These are phyloP conservation scores for Mortierella sp. DNA, from an alignment of 371 early-diverging fungal genomes.

Conservation along the genomic window DNA sequence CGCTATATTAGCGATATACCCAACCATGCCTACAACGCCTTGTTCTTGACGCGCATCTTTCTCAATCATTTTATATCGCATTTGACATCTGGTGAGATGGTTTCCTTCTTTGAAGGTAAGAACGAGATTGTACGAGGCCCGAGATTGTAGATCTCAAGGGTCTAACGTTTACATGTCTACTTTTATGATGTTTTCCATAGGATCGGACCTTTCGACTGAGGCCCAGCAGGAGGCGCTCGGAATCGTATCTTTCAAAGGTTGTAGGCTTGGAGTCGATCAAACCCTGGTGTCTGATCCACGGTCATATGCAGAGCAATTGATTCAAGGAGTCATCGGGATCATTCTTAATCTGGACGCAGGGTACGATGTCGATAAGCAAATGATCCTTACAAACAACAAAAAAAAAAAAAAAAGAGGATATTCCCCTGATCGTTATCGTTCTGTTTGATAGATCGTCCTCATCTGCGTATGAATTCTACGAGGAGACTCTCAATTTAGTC, in stretches of 20 bases:
- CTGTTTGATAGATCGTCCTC: slow-evolving; percentile 58
- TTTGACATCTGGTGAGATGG: slow-evolving; percentile 64
- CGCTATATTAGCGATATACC: slow-evolving; percentile 62
- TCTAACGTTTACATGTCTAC: no score
- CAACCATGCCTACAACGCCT: slow-evolving; percentile 72
- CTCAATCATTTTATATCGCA: slow-evolving; percentile 77
- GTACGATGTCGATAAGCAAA: slow-evolving; percentile 52
- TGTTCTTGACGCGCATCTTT: slow-evolving; percentile 74
- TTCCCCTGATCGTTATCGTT: not conserved
- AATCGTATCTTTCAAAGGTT: slow-evolving; percentile 52
- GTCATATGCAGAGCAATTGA: slow-evolving; percentile 65
- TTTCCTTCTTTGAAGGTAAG: slow-evolving; percentile 72
- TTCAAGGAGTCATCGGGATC: slow-evolving; percentile 68
- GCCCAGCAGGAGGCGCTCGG: slow-evolving; percentile 50
- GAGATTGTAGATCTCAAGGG: no score
- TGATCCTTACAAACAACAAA: no score
- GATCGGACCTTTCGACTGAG: slow-evolving; percentile 40
- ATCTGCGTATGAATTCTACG: slow-evolving; percentile 77
- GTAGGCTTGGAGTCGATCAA: slow-evolving; percentile 59
- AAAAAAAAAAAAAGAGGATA: no score
- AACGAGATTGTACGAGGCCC: not conserved
- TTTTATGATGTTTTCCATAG: slow-evolving; percentile 5
- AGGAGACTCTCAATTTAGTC: slow-evolving; percentile 72
- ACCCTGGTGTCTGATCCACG: slow-evolving; percentile 56
- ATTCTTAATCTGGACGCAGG: slow-evolving; percentile 72